Conservation (phyloP, 1,284 basidiomycete species). For the Apiotrichum laibachii region DNA sequence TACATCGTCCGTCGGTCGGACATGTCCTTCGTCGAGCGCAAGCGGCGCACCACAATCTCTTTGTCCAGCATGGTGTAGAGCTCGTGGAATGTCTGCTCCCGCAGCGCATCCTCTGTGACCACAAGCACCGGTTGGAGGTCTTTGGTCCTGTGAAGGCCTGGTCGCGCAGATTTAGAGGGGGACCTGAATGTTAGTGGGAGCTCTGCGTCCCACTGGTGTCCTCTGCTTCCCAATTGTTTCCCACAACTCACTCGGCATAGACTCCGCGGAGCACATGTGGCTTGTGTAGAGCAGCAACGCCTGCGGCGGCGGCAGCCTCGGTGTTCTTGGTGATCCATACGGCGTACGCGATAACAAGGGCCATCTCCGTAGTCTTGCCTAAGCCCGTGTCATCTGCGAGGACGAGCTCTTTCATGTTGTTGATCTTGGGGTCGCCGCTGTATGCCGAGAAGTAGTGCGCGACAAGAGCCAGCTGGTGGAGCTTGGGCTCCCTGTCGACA, state of each 20-base stretch:
- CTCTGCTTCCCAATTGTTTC: no score
- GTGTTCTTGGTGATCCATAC: background rate
- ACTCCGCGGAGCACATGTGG: background rate
- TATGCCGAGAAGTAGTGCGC: background rate
- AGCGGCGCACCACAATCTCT: no score
- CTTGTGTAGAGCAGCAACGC: background rate
- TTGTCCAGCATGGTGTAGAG: no score
- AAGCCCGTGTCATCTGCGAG: background rate
- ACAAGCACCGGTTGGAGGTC: no score
- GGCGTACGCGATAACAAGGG: background rate
- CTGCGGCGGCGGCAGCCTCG: background rate
- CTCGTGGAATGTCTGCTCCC: no score
- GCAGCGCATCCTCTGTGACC: no score
- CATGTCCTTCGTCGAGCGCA: no score
- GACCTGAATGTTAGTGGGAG: background rate
- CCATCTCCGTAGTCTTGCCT: slow-evolving; percentile 4
- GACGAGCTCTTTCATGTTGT: background rate
- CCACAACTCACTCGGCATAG: background rate
- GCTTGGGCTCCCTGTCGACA: background rate
- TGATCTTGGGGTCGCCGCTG: background rate
- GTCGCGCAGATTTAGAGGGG: no score
- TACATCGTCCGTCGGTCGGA: no score
- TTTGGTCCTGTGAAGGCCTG: no score
- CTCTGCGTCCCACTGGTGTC: no score
- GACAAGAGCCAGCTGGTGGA: background rate